Conservation (phyloP, 2,329 filamentous ascomycete genomes). For the Colletotrichum brevisporum region DNA sequence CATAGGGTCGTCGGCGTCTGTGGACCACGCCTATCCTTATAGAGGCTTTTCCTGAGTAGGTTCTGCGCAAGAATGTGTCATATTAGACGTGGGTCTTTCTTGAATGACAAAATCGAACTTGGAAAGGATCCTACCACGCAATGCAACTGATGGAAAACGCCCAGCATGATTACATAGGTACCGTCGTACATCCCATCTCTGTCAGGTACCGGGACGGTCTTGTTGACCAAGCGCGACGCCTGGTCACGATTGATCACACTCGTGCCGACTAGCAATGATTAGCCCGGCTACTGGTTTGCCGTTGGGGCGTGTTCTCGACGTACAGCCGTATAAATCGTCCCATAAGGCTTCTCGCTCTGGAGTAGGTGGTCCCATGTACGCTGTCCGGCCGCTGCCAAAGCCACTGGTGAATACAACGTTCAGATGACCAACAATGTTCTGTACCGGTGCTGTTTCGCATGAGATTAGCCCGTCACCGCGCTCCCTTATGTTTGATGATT, state of each 20-base stretch:
- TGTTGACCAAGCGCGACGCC: constrained; percentile 4
- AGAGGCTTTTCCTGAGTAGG: constrained; percentile 5
- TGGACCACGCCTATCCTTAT: background rate
- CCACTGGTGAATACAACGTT: constrained; percentile 5
- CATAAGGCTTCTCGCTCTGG: constrained; percentile 5
- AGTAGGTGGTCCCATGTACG: constrained; percentile 2
- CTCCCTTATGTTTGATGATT: background rate
- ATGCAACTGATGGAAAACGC: constrained; percentile 9
- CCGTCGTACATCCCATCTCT: background rate
- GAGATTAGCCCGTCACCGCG: background rate
- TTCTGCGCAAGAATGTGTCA: background rate
- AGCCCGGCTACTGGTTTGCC: background rate
- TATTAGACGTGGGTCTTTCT: background rate
- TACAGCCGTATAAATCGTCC: constrained; percentile 12
- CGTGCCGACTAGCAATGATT: background rate
- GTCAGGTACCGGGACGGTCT: background rate
- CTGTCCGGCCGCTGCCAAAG: background rate
- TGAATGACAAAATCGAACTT: background rate
- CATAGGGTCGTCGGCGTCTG: background rate
- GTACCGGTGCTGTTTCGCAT: background rate
- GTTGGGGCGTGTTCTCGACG: background rate
- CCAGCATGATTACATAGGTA: constrained; percentile 7
- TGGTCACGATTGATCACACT: constrained; percentile 13
- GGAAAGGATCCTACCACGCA: background rate
- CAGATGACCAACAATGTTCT: background rate